A percentile compares a stretch with the other conserved stretches of the same genome.
phyloP scores from a whole-genome alignment of 163 green algal species.

The Scenedesmus sp. region DNA sequence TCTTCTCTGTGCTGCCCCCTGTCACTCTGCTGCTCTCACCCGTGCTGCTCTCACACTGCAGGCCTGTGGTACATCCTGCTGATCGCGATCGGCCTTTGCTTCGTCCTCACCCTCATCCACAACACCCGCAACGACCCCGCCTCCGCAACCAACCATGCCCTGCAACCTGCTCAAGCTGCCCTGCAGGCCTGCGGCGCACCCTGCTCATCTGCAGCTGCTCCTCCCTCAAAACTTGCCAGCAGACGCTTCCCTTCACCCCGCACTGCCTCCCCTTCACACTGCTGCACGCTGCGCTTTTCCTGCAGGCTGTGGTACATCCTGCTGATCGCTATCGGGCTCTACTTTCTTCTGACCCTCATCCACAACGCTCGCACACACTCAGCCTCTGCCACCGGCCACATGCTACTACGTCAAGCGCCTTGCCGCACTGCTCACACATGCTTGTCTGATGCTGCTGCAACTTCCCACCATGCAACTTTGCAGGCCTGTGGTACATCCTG shows the following conservation, averaged over 20 bases:
- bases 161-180: not conserved
- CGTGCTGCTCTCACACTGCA: not conserved
- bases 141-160: not conserved
- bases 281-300: too few species aligned
- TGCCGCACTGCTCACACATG: too few species aligned
- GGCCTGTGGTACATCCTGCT: constrained; percentile 47
- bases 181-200: constrained; percentile 32
- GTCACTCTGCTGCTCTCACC: too few species aligned
- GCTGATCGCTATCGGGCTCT: not conserved
- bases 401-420: too few species aligned
- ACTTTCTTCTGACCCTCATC: not conserved
- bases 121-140: not conserved
- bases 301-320: constrained; percentile 36
- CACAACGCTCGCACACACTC: not conserved
- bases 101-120: not conserved
- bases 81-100: not conserved
- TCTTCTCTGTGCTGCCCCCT: too few species aligned
- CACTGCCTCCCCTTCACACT: too few species aligned
- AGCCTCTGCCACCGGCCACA: too few species aligned
- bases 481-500: constrained; percentile 50
- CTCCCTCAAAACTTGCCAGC: too few species aligned
- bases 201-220: not conserved
- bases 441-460: too few species aligned
- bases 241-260: too few species aligned
- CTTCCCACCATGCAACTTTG: not conserved